phyloP scores from a whole-genome alignment of 1,284 basidiomycete species.

The Calocybe gambosa region DNA sequence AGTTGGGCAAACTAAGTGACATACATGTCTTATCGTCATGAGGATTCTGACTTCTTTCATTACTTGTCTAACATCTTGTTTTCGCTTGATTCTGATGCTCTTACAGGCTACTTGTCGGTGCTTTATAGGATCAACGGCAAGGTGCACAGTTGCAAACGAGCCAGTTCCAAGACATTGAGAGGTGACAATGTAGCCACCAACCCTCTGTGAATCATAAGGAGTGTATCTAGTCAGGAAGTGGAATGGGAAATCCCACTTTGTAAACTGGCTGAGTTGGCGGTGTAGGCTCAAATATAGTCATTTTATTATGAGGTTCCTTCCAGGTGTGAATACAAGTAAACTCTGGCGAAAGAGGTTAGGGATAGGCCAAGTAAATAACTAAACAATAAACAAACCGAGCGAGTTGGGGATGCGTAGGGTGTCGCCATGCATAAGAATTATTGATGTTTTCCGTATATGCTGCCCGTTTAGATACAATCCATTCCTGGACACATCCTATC shows the following conservation, averaged over 20 bases:
- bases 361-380: not conserved
- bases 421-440: constrained; percentile 74
- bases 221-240: not conserved
- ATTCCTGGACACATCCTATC: constrained; percentile 72
- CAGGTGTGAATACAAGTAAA: constrained; percentile 61
- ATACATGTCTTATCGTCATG: constrained; percentile 62
- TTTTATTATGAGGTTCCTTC: constrained; percentile 45
- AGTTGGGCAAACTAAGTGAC: constrained; percentile 15
- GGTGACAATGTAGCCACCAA: constrained; percentile 63
- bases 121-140: constrained; percentile 59
- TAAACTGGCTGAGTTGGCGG: constrained; percentile 46
- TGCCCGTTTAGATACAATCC: constrained; percentile 69
- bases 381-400: constrained; percentile 34
- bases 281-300: constrained; percentile 54
- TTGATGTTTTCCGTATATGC: constrained; percentile 53
- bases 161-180: constrained; percentile 74
- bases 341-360: constrained; percentile 34
- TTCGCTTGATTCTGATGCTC: constrained; percentile 58
- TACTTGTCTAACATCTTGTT: constrained; percentile 52
- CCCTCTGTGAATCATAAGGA: constrained; percentile 19
- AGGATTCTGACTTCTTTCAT: constrained; percentile 75
- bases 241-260: constrained; percentile 34
- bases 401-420: constrained; percentile 59
- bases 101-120: constrained; percentile 79
- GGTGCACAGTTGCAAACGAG: constrained; percentile 75